These are phyloP conservation scores for Macadamia tetraphylla DNA, from an alignment of 164 flowering plant genomes.

Conservation along the genomic window DNA sequence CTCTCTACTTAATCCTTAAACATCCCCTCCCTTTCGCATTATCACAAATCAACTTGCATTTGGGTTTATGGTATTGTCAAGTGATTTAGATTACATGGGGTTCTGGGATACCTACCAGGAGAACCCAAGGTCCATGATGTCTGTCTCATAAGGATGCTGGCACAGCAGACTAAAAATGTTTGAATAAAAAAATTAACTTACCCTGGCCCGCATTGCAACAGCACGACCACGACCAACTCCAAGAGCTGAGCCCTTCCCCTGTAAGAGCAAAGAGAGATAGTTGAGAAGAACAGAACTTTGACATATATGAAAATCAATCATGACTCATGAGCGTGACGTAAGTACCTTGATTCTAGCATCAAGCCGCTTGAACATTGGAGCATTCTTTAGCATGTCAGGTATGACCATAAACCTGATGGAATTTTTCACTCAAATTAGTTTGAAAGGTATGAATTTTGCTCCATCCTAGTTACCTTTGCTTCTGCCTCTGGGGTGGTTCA, in stretches of 20 bases:
- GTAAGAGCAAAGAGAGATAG: slow-evolving; percentile 3
- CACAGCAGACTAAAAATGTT: background rate
- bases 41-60: too few relatives aligned
- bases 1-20: too few relatives aligned
- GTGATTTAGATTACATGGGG: too few relatives aligned
- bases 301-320: background rate
- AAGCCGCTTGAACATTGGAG: slow-evolving; percentile 96
- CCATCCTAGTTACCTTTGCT: too few relatives aligned
- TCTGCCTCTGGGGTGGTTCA: too few relatives aligned
- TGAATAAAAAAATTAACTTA: slow-evolving; percentile 23
- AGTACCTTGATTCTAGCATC: slow-evolving; percentile 89
- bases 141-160: too few relatives aligned
- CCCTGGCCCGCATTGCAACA: slow-evolving; percentile 84
- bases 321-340: background rate
- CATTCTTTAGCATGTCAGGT: slow-evolving; percentile 97
- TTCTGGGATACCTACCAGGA: too few relatives aligned
- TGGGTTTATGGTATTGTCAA: too few relatives aligned
- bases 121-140: too few relatives aligned
- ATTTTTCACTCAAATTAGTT: background rate
- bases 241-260: slow-evolving; percentile 81
- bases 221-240: slow-evolving; percentile 93
- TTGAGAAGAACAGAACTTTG: background rate
- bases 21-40: too few relatives aligned
- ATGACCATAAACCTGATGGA: slow-evolving; percentile 82
- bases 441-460: too few relatives aligned